phyloP scores from a whole-genome alignment of 2,329 filamentous ascomycete species.

The Phaeosphaeriaceae sp. region DNA sequence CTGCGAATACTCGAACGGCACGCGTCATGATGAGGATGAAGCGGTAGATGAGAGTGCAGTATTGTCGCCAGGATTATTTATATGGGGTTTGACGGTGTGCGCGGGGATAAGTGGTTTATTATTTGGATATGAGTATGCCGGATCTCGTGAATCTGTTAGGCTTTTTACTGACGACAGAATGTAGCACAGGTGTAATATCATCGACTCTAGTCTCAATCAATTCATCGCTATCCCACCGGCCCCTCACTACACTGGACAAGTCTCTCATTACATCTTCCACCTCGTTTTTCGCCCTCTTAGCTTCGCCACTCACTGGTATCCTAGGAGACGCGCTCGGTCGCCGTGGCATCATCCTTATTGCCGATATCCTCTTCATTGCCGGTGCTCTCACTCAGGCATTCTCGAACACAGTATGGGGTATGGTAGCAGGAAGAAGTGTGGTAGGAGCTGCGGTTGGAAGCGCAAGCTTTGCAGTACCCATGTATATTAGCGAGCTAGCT shows the following conservation, averaged over 20 bases:
- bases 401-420: slow-evolving; percentile 63
- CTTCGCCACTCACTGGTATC: slow-evolving; percentile 61
- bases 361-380: slow-evolving; percentile 65
- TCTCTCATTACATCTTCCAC: slow-evolving; percentile 65
- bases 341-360: slow-evolving; percentile 79
- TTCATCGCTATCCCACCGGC: slow-evolving; percentile 58
- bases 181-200: slow-evolving; percentile 66
- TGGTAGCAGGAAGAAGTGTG: slow-evolving; percentile 72
- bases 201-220: slow-evolving; percentile 64
- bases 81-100: slow-evolving; percentile 63
- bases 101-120: slow-evolving; percentile 65
- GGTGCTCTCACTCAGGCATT: slow-evolving; percentile 71
- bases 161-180: too few species aligned
- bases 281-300: slow-evolving; percentile 63
- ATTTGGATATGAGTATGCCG: slow-evolving; percentile 65
- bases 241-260: slow-evolving; percentile 62
- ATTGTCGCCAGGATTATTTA: slow-evolving; percentile 50
- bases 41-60: slow-evolving; percentile 40
- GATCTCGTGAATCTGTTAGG: not conserved
- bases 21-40: slow-evolving; percentile 13
- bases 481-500: slow-evolving; percentile 80
- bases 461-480: slow-evolving; percentile 80
- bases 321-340: slow-evolving; percentile 77
- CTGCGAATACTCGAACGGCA: slow-evolving; percentile 13
- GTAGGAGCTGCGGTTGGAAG: slow-evolving; percentile 77